Evolutionary conservation across 2,329 filamentous ascomycete species (phyloP), one percentile per base, ranked within the genome.

Genomic region (Chaetomium globosum): DNA sequence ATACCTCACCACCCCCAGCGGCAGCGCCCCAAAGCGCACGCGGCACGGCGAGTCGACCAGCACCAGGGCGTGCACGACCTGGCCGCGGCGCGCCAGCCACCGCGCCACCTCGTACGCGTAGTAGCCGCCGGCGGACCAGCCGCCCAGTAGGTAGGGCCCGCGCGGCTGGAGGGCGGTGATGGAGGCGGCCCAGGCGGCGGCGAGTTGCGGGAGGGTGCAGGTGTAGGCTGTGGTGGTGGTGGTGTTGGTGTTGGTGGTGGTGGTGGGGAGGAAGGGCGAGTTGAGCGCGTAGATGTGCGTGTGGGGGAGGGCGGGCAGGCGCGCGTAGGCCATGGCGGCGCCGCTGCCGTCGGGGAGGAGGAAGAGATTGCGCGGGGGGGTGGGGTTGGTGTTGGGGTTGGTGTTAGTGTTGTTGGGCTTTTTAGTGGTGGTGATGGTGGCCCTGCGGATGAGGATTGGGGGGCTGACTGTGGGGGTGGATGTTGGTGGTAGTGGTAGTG

Each of bases 331-430:
- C 30, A 36, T 55, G 31, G 52, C 52, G 8, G 52, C 52, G 30
- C 52, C 52, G 19, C 52, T 55, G 28, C 52, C 52, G 28, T 55
- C 52, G 12, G 52, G 52, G 52, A 55, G 52, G 52, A 55, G 52
- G 23, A 55, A 55, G 52, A 55, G 52, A 10, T 55, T 55, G 19
- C 28, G 31, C 19, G 10, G 26, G 2, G 51, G 13, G 49, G 9
- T 12, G 21, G n/a, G 21, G 51, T 2, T n/a, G 26, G 26, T 2
- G 26, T 26, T 26, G 2, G 51, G 13, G 49, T 2, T 12, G 21
- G n/a, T 19, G 26, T 52, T 30, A 8, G 26, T 8, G 51, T 9
- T 23, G 21, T 4, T 36, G 33, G 33, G 33, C 8, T 12, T 36
- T 36, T 36, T 36, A 9, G 33, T 12, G 33, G 33, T 9, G 33